A percentile compares a stretch with the other conserved stretches of the same genome.
phyloP scores from a whole-genome alignment of 768 basidiomycete species.

The Chiua virens region DNA sequence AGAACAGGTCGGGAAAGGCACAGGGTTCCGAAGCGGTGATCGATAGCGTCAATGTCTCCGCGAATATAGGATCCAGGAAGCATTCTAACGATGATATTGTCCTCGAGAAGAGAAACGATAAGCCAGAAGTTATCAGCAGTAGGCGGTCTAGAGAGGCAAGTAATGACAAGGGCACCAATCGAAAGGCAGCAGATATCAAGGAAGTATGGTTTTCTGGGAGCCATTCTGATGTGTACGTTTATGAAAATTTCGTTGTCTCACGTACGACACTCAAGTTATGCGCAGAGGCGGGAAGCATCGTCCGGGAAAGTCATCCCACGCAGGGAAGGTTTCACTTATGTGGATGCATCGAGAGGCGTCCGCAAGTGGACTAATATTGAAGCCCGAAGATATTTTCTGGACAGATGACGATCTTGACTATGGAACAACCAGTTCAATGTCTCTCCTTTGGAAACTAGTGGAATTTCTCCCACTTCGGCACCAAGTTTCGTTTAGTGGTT shows the following conservation, averaged over 20 bases:
- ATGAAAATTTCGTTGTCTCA: not conserved
- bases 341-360: conserved; percentile 37
- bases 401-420: conserved; percentile 23
- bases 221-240: conserved; percentile 36
- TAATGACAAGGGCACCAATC: no score
- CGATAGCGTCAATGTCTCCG: no score
- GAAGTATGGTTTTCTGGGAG: conserved; percentile 68
- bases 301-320: conserved; percentile 18
- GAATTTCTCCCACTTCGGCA: conserved; percentile 24
- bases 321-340: conserved; percentile 23
- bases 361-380: conserved; percentile 23
- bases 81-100: no score
- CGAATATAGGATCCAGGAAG: no score
- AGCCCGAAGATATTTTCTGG: conserved; percentile 25
- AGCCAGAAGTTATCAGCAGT: no score
- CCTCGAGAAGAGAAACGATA: no score
- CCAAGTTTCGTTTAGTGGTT: conserved; percentile 18
- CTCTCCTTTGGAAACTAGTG: conserved; percentile 6
- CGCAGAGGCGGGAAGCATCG: conserved; percentile 23
- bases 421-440: conserved; percentile 22
- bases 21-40: no score
- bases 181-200: conserved; percentile 31
- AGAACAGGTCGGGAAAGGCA: not conserved
- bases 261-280: not conserved
- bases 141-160: no score